phyloP scores from a whole-genome alignment of 2,329 filamentous ascomycete species.

The Anthostomella pinea region DNA sequence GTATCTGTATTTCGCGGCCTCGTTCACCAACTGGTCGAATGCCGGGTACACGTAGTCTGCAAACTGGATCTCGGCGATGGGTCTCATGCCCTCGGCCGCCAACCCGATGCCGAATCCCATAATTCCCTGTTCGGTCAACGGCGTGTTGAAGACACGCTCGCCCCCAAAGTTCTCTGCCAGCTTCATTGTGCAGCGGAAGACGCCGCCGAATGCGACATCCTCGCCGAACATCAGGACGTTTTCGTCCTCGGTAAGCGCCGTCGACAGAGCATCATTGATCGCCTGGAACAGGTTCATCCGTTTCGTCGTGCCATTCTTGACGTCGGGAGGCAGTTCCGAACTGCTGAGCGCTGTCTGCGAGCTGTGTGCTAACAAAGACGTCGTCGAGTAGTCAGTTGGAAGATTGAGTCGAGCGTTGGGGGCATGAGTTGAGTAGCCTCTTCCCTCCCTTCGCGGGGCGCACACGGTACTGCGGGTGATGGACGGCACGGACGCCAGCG shows the following conservation, averaged over 20 bases:
- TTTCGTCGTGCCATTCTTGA: constrained; percentile 69
- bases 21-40: constrained; percentile 92
- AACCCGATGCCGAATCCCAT: constrained; percentile 89
- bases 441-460: no score
- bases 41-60: constrained; percentile 92
- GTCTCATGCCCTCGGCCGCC: constrained; percentile 87
- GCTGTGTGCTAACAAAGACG: constrained; percentile 76
- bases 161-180: constrained; percentile 83
- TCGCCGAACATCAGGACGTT: constrained; percentile 91
- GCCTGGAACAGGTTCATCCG: constrained; percentile 93
- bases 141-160: constrained; percentile 94
- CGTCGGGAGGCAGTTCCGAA: constrained; percentile 65
- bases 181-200: constrained; percentile 92
- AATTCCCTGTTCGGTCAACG: constrained; percentile 90
- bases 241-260: constrained; percentile 79
- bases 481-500: constrained; percentile 16
- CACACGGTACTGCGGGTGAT: constrained; percentile 3
- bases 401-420: constrained; percentile 71
- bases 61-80: constrained; percentile 93
- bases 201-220: constrained; percentile 94
- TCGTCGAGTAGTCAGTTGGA: constrained; percentile 82
- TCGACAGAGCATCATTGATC: constrained; percentile 84
- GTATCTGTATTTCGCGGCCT: constrained; percentile 85
- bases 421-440: constrained; percentile 53
- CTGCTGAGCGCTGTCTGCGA: constrained; percentile 68